These are phyloP conservation scores for Neurospora sp. DNA, from an alignment of 495 filamentous ascomycete species.

Conservation along the genomic window DNA sequence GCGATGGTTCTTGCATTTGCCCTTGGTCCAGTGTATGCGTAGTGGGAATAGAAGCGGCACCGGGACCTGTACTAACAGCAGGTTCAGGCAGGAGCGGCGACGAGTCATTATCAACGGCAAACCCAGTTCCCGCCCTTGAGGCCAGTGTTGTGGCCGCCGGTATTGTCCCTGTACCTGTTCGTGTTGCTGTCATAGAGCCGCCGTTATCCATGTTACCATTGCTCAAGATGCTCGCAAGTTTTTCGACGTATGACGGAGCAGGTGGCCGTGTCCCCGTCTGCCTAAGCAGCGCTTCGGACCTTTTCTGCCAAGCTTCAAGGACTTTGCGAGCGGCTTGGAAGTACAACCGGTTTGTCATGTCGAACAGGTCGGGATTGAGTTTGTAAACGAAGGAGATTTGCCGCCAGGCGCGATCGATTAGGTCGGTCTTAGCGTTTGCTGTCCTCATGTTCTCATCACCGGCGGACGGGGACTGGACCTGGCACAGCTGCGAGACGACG, in stretches of 20 bases:
- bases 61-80: not conserved
- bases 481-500: constrained; percentile 40
- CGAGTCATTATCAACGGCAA: not conserved
- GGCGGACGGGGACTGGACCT: not conserved
- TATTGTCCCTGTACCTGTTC: not conserved
- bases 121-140: not conserved
- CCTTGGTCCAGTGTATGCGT: not conserved
- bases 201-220: not conserved
- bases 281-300: constrained; percentile 24
- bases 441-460: not conserved
- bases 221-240: constrained; percentile 6
- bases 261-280: constrained; percentile 12
- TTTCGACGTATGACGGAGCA: constrained; percentile 26
- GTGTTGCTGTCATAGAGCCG: not conserved
- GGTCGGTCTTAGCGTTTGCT: constrained; percentile 23
- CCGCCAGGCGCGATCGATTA: constrained; percentile 45
- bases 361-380: constrained; percentile 35
- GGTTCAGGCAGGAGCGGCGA: not conserved
- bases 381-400: constrained; percentile 30
- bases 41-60: not conserved
- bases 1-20: not conserved
- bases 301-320: constrained; percentile 36
- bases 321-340: constrained; percentile 30
- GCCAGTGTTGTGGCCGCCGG: not conserved
- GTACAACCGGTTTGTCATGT: constrained; percentile 31